Percentiles rank a stretch among this genome's conserved stretches.
Conservation (phyloP, 192 early-diverging fungal genomes). For the Haplosporangium gracile region DNA sequence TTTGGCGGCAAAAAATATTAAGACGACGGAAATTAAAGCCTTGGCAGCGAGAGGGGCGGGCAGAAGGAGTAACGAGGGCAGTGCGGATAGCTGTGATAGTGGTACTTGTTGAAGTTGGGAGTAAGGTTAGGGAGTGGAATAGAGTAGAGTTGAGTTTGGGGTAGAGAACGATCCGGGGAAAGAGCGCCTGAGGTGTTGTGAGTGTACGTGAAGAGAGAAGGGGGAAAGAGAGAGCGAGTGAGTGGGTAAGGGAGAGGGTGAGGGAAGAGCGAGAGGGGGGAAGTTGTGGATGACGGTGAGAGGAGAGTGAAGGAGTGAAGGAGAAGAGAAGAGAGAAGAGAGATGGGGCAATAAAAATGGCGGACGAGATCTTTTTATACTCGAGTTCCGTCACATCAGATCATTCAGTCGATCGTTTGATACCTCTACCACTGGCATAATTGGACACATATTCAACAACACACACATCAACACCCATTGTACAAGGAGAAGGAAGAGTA, state of each 20-base stretch:
- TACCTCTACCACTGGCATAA: too few species aligned
- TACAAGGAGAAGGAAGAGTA: too few species aligned
- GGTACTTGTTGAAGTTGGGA: too few species aligned
- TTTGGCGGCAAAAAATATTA: slow-evolving; percentile 14
- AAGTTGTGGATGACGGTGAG: neutral
- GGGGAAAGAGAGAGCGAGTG: neutral
- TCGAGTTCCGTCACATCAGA: neutral
- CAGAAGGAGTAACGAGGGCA: neutral
- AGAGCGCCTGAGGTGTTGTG: neutral
- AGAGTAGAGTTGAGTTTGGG: neutral
- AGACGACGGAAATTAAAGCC: slow-evolving; percentile 6
- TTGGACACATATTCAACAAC: too few species aligned
- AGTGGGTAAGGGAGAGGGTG: neutral
- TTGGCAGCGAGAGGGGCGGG: neutral
- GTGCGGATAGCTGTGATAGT: neutral
- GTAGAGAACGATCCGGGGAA: neutral
- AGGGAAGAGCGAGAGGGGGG: neutral
- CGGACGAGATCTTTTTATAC: slow-evolving; percentile 23
- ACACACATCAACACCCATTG: too few species aligned
- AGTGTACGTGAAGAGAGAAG: neutral
- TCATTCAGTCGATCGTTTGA: too few species aligned
- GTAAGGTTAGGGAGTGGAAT: neutral
- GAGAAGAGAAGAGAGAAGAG: neutral
- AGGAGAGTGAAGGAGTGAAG: neutral
- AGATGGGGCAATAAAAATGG: neutral